Base-by-base conservation (phyloP, 106 monocot species). In the Triglochin maritima region DNA sequence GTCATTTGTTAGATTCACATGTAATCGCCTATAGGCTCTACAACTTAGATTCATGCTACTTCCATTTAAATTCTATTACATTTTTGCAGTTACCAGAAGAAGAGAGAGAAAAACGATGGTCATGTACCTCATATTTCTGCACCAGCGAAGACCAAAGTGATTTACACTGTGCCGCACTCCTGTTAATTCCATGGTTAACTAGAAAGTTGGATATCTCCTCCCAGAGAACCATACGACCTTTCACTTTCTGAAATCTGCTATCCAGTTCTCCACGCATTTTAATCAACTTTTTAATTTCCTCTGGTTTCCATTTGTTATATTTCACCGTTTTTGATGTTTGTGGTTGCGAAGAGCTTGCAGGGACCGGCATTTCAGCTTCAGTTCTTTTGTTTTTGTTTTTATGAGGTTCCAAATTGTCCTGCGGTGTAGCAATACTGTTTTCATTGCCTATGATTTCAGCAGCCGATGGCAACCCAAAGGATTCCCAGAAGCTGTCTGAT, bases 71-170 rank as follows among this genome's bases (percentile, higher is more conserved):
- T 45, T 44, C 17, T 5, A 44, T 3, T 11, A 5, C 13, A 12
- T 44, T 7, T 9, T 16, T 29, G 4, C 60, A 60, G 17, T 62
- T 45, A 12, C 29, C 29, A 29, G 29, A 43, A 29, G 46, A 46
- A 45, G 9, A 62, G 43, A 60, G 60, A 41, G 43, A 45, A 62
- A 5, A 62, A 10, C 2, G 46, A 62, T 7, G 62, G 11, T 62
- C 62, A 62, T 7, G 44, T 9, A 74, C 96, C 96, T 91, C 91
- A 71, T 98, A 92, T 83, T 91, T 98, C 68, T 88, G 83, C 80
- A 92, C 79, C 7, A 98, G 62, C n/a, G 91, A 92, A 63, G 96
- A 79, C 96, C 96, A 98, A 46, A 98, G 82, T 73, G 91, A 98
- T 71, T 92, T 98, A 86, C 96, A 98, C 64, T 98, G 96, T 57